A percentile compares a stretch with the other conserved stretches of the same genome.
Evolutionary conservation across 2,329 filamentous ascomycete species (phyloP).

Genomic region (Bipolaris sorokiniana): DNA sequence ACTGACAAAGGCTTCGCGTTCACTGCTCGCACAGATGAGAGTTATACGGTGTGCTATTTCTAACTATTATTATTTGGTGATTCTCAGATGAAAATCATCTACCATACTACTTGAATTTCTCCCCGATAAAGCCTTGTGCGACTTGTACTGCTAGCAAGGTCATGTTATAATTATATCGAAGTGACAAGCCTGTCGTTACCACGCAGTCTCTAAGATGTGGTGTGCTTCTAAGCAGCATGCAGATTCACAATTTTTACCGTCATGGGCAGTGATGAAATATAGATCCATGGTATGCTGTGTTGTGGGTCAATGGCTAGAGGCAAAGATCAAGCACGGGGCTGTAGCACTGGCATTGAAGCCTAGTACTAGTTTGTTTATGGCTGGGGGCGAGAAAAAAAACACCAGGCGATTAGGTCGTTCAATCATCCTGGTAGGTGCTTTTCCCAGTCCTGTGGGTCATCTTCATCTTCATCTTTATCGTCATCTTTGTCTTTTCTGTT

Average conservation of each 20-base stretch:
- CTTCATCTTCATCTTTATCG: conserved; percentile 31
- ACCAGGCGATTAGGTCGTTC: neutral
- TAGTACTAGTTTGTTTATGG: neutral
- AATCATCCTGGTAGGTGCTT: conserved; percentile 38
- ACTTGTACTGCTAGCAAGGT: neutral
- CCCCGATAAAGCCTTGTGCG: neutral
- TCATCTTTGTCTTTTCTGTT: conserved; percentile 24
- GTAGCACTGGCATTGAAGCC: neutral
- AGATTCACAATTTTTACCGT: neutral
- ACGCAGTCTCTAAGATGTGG: neutral
- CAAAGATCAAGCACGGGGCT: neutral
- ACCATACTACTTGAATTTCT: neutral
- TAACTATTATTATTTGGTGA: neutral
- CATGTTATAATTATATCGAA: neutral
- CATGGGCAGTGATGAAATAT: neutral
- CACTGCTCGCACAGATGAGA: neutral
- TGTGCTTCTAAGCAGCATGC: neutral
- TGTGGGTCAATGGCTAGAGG: neutral
- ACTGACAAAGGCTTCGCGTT: neutral
- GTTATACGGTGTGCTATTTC: too few species aligned
- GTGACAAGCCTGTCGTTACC: neutral
- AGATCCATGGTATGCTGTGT: too few species aligned
- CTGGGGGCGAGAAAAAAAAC: neutral
- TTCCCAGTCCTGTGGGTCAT: conserved; percentile 45
- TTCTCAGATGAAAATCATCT: neutral